A percentile compares a stretch with the other conserved stretches of the same genome.
Evolutionary conservation across 1,284 basidiomycete species (phyloP).

Genomic region (Fomitopsis betulina): DNA sequence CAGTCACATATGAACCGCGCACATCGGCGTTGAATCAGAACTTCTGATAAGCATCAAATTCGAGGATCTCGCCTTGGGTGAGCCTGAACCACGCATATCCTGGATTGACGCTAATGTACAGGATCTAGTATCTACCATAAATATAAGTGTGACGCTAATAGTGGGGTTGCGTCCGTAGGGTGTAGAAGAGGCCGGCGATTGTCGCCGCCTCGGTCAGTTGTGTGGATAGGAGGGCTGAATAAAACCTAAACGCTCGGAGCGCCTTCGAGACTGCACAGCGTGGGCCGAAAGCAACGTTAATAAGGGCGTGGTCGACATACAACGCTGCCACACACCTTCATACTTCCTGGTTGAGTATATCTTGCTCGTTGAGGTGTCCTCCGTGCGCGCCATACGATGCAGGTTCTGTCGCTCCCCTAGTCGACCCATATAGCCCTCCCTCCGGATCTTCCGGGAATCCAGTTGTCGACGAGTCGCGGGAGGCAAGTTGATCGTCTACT

Average conservation of each 20-base stretch:
- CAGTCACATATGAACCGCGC: background rate
- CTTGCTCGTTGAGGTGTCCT: constrained; percentile 21
- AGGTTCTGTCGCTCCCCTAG: constrained; percentile 11
- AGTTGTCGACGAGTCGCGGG: constrained; percentile 42
- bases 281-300: background rate
- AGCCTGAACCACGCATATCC: background rate
- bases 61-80: background rate
- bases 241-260: background rate
- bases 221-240: background rate
- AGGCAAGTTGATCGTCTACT: constrained; percentile 39
- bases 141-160: background rate
- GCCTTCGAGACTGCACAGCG: background rate
- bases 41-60: background rate
- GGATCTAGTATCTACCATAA: constrained; percentile 1
- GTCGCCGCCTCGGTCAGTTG: background rate
- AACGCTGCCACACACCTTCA: constrained; percentile 15
- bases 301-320: background rate
- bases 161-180: background rate
- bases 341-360: constrained; percentile 47
- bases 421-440: constrained; percentile 55
- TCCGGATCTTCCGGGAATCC: constrained; percentile 71
- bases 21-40: background rate
- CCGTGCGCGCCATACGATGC: constrained; percentile 12
- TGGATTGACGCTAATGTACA: background rate
- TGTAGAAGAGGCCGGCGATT: background rate